A percentile compares a stretch with the other conserved stretches of the same genome.
Conservation (phyloP, 371 early-diverging fungal species). For the Syncephalis fuscata region DNA sequence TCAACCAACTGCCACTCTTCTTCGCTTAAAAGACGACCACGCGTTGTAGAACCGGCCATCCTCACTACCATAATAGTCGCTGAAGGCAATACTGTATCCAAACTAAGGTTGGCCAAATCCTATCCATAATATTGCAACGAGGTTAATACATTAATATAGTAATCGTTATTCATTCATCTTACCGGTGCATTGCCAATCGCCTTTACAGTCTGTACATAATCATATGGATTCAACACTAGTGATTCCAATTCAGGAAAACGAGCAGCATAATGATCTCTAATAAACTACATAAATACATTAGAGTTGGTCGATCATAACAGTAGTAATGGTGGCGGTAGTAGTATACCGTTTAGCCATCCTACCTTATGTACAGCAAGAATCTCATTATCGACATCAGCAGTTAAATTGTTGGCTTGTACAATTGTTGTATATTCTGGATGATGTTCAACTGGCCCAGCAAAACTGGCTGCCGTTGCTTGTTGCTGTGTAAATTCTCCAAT, state of each 20-base stretch:
- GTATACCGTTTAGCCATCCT: no score
- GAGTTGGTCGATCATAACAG: background rate
- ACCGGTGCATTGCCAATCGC: constrained; percentile 58
- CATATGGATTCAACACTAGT: constrained; percentile 69
- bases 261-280: constrained; percentile 74
- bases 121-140: background rate
- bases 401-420: constrained; percentile 70
- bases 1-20: constrained; percentile 45
- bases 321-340: background rate
- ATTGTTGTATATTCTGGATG: constrained; percentile 83
- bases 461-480: constrained; percentile 15
- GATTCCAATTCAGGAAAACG: constrained; percentile 86
- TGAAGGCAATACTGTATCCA: constrained; percentile 60
- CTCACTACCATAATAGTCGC: constrained; percentile 86
- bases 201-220: constrained; percentile 79
- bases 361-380: constrained; percentile 75
- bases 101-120: constrained; percentile 47
- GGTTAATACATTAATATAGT: background rate
- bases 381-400: constrained; percentile 77
- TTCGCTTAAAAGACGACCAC: constrained; percentile 39
- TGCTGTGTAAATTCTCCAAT: constrained; percentile 28
- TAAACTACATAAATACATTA: constrained; percentile 31
- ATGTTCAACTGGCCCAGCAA: constrained; percentile 46
- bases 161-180: background rate
- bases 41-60: constrained; percentile 76